Evolutionary conservation across 1,284 basidiomycete genomes (phyloP).

Genomic region (Bondarzewia mesenterica): DNA sequence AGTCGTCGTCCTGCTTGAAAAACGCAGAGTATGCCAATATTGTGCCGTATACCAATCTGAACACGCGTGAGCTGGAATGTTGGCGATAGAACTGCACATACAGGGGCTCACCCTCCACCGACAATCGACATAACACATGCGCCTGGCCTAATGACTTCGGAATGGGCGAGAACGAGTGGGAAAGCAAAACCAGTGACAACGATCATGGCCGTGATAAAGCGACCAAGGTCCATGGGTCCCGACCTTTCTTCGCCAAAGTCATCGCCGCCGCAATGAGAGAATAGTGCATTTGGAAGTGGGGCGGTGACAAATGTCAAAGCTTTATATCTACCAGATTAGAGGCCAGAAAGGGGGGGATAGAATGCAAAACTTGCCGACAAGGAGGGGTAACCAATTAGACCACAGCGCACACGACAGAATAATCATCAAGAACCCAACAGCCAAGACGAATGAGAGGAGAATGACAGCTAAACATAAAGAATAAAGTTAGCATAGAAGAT

Average conservation of each 20-base stretch:
- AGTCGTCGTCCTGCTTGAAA: slow-evolving; percentile 71
- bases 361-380: slow-evolving; percentile 70
- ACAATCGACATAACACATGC: slow-evolving; percentile 93
- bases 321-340: slow-evolving; percentile 23
- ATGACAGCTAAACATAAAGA: slow-evolving; percentile 80
- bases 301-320: slow-evolving; percentile 94
- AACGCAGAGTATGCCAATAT: slow-evolving; percentile 83
- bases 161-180: slow-evolving; percentile 88
- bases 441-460: slow-evolving; percentile 91
- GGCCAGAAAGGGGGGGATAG: not conserved
- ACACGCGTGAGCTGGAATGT: not conserved
- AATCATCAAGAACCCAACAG: slow-evolving; percentile 93
- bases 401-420: slow-evolving; percentile 97
- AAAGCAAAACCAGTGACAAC: slow-evolving; percentile 93
- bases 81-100: not conserved
- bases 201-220: slow-evolving; percentile 87
- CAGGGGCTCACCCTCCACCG: slow-evolving; percentile 74
- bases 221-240: slow-evolving; percentile 72
- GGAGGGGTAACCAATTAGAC: slow-evolving; percentile 93
- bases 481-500: not conserved
- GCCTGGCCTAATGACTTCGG: slow-evolving; percentile 76
- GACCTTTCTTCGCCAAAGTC: slow-evolving; percentile 72
- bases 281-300: slow-evolving; percentile 90
- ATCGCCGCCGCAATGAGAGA: slow-evolving; percentile 76
- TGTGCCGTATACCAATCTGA: slow-evolving; percentile 87